A percentile compares a stretch with the other conserved stretches of the same genome.
Conservation (phyloP, 345 rosid species). For the Aquilaria malaccensis region DNA sequence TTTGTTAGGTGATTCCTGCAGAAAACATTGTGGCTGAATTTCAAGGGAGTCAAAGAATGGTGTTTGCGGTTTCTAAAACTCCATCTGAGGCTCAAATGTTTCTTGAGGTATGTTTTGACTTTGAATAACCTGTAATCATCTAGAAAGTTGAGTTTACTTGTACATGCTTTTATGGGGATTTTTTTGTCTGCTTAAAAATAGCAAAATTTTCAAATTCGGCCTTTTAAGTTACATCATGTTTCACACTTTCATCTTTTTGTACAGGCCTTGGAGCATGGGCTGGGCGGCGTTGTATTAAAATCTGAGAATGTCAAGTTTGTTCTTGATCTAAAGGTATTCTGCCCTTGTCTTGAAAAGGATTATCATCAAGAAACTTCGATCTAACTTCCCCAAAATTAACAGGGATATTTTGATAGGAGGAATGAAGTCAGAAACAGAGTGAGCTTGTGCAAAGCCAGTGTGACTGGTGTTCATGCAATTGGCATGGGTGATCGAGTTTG, state of each 20-base stretch:
- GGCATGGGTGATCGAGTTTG: conserved; percentile 95
- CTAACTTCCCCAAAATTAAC: conserved; percentile 26
- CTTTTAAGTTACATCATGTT: conserved; percentile 3
- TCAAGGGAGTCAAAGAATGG: conserved; percentile 66
- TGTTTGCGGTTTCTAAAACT: conserved; percentile 61
- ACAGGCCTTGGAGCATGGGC: conserved; percentile 82
- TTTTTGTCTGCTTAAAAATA: neutral
- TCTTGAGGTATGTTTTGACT: conserved; percentile 48
- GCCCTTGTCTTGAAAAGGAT: conserved; percentile 1
- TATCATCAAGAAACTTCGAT: conserved; percentile 9
- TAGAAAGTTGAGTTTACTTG: neutral
- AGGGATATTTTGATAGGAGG: conserved; percentile 82
- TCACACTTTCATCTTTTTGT: neutral
- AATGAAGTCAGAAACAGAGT: conserved; percentile 46
- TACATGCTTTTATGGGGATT: neutral
- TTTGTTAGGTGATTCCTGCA: conserved; percentile 69
- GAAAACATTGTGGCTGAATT: conserved; percentile 80
- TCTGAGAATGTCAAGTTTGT: conserved; percentile 52
- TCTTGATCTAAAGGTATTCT: conserved; percentile 57
- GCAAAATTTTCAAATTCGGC: neutral
- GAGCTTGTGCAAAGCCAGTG: conserved; percentile 51
- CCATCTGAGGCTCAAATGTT: conserved; percentile 58
- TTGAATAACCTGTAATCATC: conserved; percentile 1
- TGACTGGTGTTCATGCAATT: conserved; percentile 45
- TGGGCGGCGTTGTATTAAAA: conserved; percentile 71